phyloP scores from a whole-genome alignment of 1,284 basidiomycete species.

The Anthracocystis panici-leucophaei region DNA sequence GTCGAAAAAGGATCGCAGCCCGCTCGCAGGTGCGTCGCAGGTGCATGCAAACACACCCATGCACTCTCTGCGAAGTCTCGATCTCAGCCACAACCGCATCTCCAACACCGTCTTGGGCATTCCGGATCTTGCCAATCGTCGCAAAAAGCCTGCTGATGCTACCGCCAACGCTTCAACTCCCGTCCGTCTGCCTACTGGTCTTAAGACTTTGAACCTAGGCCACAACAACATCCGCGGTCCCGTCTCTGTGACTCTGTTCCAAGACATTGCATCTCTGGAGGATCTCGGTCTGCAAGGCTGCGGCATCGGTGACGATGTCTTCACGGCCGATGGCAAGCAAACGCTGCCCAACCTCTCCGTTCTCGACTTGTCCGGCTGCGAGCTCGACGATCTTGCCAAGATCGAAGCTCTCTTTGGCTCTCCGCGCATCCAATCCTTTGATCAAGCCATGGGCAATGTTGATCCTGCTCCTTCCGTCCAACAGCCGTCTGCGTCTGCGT shows the following conservation, averaged over 20 bases:
- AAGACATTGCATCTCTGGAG: slow-evolving; percentile 35
- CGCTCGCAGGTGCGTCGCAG: slow-evolving; percentile 1
- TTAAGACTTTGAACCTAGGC: slow-evolving; percentile 52
- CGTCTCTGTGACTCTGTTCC: slow-evolving; percentile 42
- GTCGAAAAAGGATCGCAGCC: slow-evolving; percentile 41
- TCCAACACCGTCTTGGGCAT: slow-evolving; percentile 49
- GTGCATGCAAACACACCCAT: slow-evolving; percentile 26
- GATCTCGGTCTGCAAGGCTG: slow-evolving; percentile 59
- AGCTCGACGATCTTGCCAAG: slow-evolving; percentile 52
- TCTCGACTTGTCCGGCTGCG: slow-evolving; percentile 60
- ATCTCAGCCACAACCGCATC: slow-evolving; percentile 59
- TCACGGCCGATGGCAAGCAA: slow-evolving; percentile 30
- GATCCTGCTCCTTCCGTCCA: slow-evolving; percentile 10
- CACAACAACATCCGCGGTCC: slow-evolving; percentile 61
- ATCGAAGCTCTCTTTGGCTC: slow-evolving; percentile 59
- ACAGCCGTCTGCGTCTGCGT: slow-evolving; percentile 2
- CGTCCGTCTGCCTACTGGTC: slow-evolving; percentile 42
- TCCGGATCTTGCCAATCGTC: slow-evolving; percentile 32
- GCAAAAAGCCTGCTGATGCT: slow-evolving; percentile 15
- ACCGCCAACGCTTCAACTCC: not conserved
- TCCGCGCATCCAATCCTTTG: slow-evolving; percentile 32
- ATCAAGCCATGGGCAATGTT: slow-evolving; percentile 30
- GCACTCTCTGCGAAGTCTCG: slow-evolving; percentile 46
- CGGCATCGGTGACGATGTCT: slow-evolving; percentile 58
- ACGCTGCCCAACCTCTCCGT: slow-evolving; percentile 34